These are phyloP conservation scores for Penicillium longicatenatum DNA, from an alignment of 495 filamentous ascomycete species.

Conservation along the genomic window DNA sequence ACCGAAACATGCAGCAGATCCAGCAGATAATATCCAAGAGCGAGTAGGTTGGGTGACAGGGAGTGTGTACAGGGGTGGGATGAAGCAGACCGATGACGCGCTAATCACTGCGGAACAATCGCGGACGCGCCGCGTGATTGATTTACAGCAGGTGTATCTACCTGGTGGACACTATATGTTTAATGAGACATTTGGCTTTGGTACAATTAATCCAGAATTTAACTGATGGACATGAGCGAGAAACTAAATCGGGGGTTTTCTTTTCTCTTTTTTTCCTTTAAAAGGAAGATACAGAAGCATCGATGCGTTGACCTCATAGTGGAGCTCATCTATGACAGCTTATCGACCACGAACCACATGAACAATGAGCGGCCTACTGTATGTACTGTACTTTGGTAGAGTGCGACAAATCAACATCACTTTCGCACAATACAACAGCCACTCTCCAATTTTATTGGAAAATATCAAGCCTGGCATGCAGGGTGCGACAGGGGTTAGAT, in stretches of 20 bases:
- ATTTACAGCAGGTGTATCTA: background rate
- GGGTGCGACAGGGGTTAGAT: conserved; percentile 11
- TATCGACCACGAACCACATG: background rate
- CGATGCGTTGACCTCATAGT: background rate
- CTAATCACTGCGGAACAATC: conserved; percentile 8
- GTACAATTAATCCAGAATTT: background rate
- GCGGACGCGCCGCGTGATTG: conserved; percentile 11
- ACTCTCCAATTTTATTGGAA: background rate
- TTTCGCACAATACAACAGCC: background rate
- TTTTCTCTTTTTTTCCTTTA: too few relatives aligned
- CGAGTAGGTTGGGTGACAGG: background rate
- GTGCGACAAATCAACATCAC: background rate
- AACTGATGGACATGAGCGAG: background rate
- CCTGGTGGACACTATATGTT: background rate
- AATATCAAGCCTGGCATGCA: conserved; percentile 9
- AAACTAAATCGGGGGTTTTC: too few relatives aligned
- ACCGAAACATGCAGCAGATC: conserved; percentile 41
- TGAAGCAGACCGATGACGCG: conserved; percentile 21
- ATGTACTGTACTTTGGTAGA: background rate
- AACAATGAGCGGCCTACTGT: background rate
- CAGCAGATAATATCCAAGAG: background rate
- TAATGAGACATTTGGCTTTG: background rate
- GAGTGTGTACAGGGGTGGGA: conserved; percentile 9
- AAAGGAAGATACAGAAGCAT: background rate
- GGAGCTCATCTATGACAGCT: background rate